A percentile compares a stretch with the other conserved stretches of the same genome.
phyloP scores from a whole-genome alignment of 2,329 filamentous ascomycete species.

The Penicillium freii region DNA sequence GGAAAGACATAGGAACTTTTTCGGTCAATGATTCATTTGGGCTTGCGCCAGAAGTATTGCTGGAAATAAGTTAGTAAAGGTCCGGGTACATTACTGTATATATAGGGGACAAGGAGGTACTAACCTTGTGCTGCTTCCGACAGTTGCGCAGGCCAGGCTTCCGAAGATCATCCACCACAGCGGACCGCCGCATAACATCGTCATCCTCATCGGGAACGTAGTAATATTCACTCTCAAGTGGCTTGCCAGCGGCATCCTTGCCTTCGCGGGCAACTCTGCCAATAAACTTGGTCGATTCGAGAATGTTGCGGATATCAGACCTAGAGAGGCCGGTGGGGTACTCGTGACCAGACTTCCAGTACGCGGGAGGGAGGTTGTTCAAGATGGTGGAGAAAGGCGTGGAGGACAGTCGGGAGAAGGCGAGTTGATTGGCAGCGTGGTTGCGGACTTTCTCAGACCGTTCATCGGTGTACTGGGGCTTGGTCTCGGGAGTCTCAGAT shows the following conservation, averaged over 20 bases:
- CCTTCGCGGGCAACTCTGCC: conserved; percentile 86
- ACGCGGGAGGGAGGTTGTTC: conserved; percentile 71
- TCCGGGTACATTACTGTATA: conserved; percentile 2
- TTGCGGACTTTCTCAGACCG: conserved; percentile 54
- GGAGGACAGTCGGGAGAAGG: conserved; percentile 87
- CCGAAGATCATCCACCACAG: conserved; percentile 79
- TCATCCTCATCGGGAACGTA: conserved; percentile 85
- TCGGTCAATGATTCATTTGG: conserved; percentile 43
- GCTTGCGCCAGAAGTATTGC: conserved; percentile 73
- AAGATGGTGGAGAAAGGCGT: conserved; percentile 87
- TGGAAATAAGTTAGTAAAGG: conserved; percentile 36
- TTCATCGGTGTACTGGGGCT: conserved; percentile 26
- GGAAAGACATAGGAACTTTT: conserved; percentile 7
- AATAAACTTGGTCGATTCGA: conserved; percentile 74
- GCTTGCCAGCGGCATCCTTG: conserved; percentile 92
- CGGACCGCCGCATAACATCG: conserved; percentile 73
- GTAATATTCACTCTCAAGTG: conserved; percentile 94
- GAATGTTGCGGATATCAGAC: conserved; percentile 65
- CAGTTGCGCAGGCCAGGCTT: conserved; percentile 88
- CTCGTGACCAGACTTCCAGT: conserved; percentile 51
- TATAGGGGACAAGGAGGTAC: conserved; percentile 23
- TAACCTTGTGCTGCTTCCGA: conserved; percentile 95
- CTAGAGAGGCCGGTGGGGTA: conserved; percentile 53
- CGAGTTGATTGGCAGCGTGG: conserved; percentile 91
- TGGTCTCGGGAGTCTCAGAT: conserved; percentile 18